Evolutionary conservation across 495 filamentous ascomycete species (phyloP), one percentile per base, ranked within the genome.

Genomic region (Lindgomyces ingoldianus): DNA sequence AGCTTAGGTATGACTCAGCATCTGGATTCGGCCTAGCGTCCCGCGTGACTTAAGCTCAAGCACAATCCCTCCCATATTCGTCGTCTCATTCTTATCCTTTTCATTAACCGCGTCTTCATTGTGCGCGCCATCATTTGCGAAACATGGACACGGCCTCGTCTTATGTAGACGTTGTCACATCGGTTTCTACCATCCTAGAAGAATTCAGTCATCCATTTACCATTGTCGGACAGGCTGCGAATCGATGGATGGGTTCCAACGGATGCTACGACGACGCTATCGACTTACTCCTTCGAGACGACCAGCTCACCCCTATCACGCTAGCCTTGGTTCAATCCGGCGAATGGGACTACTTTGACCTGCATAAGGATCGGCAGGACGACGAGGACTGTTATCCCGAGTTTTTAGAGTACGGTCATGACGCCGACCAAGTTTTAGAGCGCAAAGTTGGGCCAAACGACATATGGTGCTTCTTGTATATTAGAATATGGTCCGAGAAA

Each of bases 351-450:
- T 48, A 48, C 45, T 48, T 48, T 48, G 45, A 48, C 45, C 45
- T 48, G 45, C 45, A 48, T 25, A 48, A 48, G 45, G 45, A 48
- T 48, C 45, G 22, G 45, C 45, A 48, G 45, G 45, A 48, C 45
- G 45, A 48, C 45, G 45, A 48, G 45, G 45, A 48, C 45, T 48
- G 45, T 48, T 48, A 25, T 48, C 45, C 45, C 45, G 45, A 48
- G 45, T 48, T 48, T 48, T 48, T 48, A 25, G 45, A 48, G 45
- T 48, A 48, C 22, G 45, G 45, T 48, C 22, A 25, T 48, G 45
- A 48, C 45, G 45, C 45, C 45, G 45, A 48, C n/a, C 45, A 48
- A 48, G 45, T 48, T 48, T 48, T 48, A 48, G 45, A 48, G 45
- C 45, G 45, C 45, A 48, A 48, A 48, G 45, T 48, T 48, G 45